These are phyloP conservation scores for Penicillium sp. DNA, from an alignment of 2,329 filamentous ascomycete species.

Conservation along the genomic window DNA sequence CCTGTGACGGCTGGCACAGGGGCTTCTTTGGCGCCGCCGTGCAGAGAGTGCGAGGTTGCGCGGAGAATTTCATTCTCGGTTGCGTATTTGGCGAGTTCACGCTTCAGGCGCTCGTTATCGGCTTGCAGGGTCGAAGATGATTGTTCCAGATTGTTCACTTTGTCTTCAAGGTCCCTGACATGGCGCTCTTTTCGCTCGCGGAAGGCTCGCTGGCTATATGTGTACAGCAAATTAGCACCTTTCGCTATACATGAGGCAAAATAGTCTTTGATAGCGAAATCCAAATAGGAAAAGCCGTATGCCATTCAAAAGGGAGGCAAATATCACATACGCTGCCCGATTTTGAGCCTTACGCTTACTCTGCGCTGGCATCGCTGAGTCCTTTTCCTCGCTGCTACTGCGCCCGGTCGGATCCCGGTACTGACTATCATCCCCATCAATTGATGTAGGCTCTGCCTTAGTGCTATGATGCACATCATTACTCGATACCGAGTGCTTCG, in stretches of 20 bases:
- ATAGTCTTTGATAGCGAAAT: too few species aligned
- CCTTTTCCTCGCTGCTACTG: constrained; percentile 60
- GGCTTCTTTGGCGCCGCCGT: constrained; percentile 41
- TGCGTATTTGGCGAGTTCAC: constrained; percentile 77
- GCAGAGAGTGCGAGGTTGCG: constrained; percentile 64
- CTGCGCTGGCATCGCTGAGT: constrained; percentile 57
- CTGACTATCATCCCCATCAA: constrained; percentile 37
- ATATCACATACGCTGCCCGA: constrained; percentile 65
- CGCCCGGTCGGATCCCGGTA: constrained; percentile 38
- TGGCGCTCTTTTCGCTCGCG: constrained; percentile 94
- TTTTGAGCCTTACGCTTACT: constrained; percentile 72
- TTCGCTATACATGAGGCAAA: too few species aligned
- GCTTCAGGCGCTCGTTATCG: constrained; percentile 85
- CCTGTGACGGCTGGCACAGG: constrained; percentile 60
- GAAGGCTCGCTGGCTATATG: constrained; percentile 83
- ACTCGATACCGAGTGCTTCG: constrained; percentile 39
- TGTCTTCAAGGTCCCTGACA: constrained; percentile 88
- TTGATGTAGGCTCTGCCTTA: constrained; percentile 31
- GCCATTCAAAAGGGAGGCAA: not conserved
- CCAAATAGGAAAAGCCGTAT: not conserved
- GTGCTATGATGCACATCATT: constrained; percentile 29
- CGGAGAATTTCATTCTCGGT: constrained; percentile 94
- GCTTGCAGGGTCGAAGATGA: constrained; percentile 71
- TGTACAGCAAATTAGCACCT: constrained; percentile 5
- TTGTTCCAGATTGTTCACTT: constrained; percentile 76